Evolutionary conservation across 169 alveolate genomes (phyloP).

Genomic region (Plasmodium adleri): DNA sequence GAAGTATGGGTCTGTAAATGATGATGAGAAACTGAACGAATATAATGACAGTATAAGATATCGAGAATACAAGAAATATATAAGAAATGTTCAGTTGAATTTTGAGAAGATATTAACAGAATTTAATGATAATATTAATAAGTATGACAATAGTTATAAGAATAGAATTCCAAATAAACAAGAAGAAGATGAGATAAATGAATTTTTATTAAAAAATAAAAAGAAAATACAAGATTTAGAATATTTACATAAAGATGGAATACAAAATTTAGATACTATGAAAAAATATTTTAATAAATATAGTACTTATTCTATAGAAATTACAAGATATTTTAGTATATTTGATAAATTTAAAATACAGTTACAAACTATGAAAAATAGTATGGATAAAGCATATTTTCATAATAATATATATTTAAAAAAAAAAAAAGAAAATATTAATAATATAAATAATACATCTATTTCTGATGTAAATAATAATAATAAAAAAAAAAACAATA

Average conservation of each 20-base stretch:
- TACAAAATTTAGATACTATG: conserved; percentile 43
- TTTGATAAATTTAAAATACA: conserved; percentile 74
- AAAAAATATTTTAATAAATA: conserved; percentile 54
- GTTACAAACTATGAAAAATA: conserved; percentile 37
- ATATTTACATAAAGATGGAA: conserved; percentile 52
- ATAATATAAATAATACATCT: conserved; percentile 13
- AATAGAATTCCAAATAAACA: not conserved
- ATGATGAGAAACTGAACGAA: conserved; percentile 19
- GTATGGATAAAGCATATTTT: conserved; percentile 25
- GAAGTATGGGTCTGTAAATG: conserved; percentile 23
- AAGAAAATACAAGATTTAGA: conserved; percentile 58
- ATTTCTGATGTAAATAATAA: not conserved
- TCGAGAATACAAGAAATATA: conserved; percentile 56
- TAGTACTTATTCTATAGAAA: conserved; percentile 56
- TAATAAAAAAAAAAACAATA: not conserved
- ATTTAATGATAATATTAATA: conserved; percentile 27
- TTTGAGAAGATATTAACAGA: conserved; percentile 60
- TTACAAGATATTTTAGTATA: conserved; percentile 61
- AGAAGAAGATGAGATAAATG: conserved; percentile 27
- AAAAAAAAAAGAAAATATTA: not conserved
- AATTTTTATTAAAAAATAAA: conserved; percentile 32
- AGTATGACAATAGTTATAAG: conserved; percentile 17
- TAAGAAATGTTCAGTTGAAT: conserved; percentile 49
- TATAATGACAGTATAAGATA: conserved; percentile 28
- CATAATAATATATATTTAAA: conserved; percentile 17